Evolutionary conservation across 768 basidiomycete genomes (phyloP).

Genomic region (Pleurotus pulmonarius): DNA sequence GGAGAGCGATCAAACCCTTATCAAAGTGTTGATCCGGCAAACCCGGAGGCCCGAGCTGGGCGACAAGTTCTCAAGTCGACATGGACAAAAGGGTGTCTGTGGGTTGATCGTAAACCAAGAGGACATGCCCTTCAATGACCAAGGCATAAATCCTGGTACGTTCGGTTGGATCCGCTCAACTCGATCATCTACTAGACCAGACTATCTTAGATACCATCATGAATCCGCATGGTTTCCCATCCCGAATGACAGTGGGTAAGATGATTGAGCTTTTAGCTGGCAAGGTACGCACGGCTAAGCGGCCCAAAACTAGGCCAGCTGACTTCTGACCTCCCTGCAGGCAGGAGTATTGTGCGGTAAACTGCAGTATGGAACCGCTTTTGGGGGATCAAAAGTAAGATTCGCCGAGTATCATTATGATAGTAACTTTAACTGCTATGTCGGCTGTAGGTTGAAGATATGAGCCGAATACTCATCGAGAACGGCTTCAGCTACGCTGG

Average conservation of each 20-base stretch:
- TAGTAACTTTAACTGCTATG: background rate
- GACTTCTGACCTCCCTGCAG: constrained; percentile 30
- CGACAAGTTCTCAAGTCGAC: constrained; percentile 97
- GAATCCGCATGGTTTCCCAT: constrained; percentile 99
- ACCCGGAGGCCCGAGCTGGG: constrained; percentile 95
- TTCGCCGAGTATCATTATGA: background rate
- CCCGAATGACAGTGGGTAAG: constrained; percentile 99
- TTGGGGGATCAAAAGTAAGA: constrained; percentile 91
- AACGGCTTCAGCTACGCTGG: constrained; percentile 96
- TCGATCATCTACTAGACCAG: constrained; percentile 7
- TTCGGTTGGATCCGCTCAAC: constrained; percentile 12
- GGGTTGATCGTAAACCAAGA: constrained; percentile 98
- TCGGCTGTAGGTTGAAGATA: constrained; percentile 79
- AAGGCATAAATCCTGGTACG: constrained; percentile 88
- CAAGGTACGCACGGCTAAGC: constrained; percentile 52
- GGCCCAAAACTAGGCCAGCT: background rate
- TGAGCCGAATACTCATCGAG: constrained; percentile 94
- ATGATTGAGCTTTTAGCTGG: constrained; percentile 98
- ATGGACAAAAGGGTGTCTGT: constrained; percentile 99
- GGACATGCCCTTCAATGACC: constrained; percentile 99
- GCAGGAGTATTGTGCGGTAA: constrained; percentile 90
- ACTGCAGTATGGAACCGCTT: constrained; percentile 92
- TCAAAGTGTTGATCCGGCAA: constrained; percentile 97
- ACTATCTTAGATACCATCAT: constrained; percentile 83
- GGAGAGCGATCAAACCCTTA: constrained; percentile 92